phyloP scores from a whole-genome alignment of 805 yeast species.

The Sugiyamaella chiloensis region DNA sequence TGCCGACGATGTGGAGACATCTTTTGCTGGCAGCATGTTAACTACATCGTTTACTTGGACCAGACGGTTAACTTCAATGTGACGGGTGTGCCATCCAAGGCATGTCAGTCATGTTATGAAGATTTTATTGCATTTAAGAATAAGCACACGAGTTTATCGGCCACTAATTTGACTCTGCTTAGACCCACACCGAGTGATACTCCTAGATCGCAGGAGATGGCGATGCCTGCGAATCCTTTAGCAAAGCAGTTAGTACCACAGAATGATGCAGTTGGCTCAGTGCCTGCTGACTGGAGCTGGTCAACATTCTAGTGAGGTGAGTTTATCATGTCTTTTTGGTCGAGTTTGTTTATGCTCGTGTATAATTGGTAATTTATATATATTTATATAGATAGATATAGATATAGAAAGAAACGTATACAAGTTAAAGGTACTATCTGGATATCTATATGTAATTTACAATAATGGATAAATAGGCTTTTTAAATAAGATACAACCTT shows the following conservation, averaged over 20 bases:
- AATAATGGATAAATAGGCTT: too few relatives aligned
- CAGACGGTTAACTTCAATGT: slow-evolving; percentile 50
- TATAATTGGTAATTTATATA: too few relatives aligned
- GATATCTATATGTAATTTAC: too few relatives aligned
- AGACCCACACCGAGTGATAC: background rate
- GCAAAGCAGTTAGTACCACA: background rate
- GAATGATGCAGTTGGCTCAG: slow-evolving; percentile 41
- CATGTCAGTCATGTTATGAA: slow-evolving; percentile 63
- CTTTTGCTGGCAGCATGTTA: slow-evolving; percentile 66
- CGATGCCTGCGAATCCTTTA: background rate
- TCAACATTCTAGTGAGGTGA: slow-evolving; percentile 63
- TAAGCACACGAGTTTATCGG: background rate
- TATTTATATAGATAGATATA: too few relatives aligned
- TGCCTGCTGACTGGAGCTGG: slow-evolving; percentile 82
- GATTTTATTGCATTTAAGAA: slow-evolving; percentile 41
- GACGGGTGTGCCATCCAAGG: slow-evolving; percentile 62
- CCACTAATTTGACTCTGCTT: background rate
- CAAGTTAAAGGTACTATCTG: too few relatives aligned
- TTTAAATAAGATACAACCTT: too few relatives aligned
- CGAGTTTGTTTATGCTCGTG: too few relatives aligned
- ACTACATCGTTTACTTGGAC: slow-evolving; percentile 56
- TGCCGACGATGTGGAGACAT: slow-evolving; percentile 84
- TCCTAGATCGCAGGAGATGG: background rate
- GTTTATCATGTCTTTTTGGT: too few relatives aligned
- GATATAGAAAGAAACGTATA: too few relatives aligned